A percentile compares a stretch with the other conserved stretches of the same genome.
Evolutionary conservation across 2,329 filamentous ascomycete species (phyloP).

Genomic region (Uncinocarpus reesii): DNA sequence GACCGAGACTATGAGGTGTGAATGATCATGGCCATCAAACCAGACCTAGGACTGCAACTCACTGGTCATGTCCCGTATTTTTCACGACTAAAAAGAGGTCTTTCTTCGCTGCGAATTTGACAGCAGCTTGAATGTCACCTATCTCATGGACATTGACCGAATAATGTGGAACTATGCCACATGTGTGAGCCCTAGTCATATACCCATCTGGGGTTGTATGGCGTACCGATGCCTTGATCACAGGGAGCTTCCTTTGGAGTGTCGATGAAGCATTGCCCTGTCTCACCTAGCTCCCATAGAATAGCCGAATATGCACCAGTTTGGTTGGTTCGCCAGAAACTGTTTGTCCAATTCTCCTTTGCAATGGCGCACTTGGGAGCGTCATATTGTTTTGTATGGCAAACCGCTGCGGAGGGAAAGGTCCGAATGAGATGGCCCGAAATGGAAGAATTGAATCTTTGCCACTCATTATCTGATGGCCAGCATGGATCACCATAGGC

Average conservation of each 20-base stretch:
- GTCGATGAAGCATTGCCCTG: constrained; percentile 24
- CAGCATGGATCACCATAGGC: constrained; percentile 18
- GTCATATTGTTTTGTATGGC: constrained; percentile 16
- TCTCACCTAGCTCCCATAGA: constrained; percentile 24
- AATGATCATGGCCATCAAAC: neutral
- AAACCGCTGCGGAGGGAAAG: constrained; percentile 17
- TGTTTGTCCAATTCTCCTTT: constrained; percentile 17
- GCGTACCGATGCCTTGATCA: constrained; percentile 19
- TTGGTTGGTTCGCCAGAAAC: constrained; percentile 21
- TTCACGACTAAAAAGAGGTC: constrained; percentile 24
- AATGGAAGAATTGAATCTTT: constrained; percentile 15
- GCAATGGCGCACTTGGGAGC: constrained; percentile 14
- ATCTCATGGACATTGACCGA: constrained; percentile 18
- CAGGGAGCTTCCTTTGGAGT: constrained; percentile 18
- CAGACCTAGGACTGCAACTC: constrained; percentile 5
- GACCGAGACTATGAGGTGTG: constrained; percentile 18
- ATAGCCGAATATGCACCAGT: constrained; percentile 23
- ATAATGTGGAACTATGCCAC: constrained; percentile 19
- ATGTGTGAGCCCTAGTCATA: neutral
- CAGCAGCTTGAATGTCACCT: constrained; percentile 17
- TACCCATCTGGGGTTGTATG: neutral
- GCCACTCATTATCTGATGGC: constrained; percentile 16
- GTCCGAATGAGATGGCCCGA: constrained; percentile 15
- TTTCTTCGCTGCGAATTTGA: constrained; percentile 22
- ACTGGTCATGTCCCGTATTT: constrained; percentile 25